Base-by-base conservation (phyloP, 139 green algal genomes). In the Chlamydomonas schloesseri region DNA sequence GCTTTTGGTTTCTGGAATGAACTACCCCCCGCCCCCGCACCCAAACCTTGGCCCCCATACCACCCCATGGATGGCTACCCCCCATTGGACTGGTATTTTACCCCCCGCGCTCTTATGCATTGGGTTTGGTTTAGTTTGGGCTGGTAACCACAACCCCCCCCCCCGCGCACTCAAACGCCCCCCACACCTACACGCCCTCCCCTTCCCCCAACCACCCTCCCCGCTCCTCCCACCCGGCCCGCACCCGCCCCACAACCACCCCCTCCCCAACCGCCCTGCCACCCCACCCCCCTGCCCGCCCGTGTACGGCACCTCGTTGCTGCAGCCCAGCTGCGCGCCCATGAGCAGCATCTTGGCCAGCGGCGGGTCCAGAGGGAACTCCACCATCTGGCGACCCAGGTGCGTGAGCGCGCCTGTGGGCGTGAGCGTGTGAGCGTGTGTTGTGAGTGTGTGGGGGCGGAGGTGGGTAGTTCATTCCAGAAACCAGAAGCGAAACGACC, bases 281-380 rank as follows among this genome's bases (percentile, higher is more conserved):
- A 3, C n/a, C 65, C 33, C 68, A 2, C 68, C 34, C 68, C 33
- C 68, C 68, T 14, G 14, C 68, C 33, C 68, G 1, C 3, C 68
- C 33, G 1, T 5, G 13, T 3, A 3, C 17, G 69, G 9, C 33
- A 93, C 88, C 87, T 97, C 95, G 76, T 93, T 90, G 69, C 78
- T 89, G 87, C 94, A 97, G 20, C 92, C 92, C 87, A 97, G 89
- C 50, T 95, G 77, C 15, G 94, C 94, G 37, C 95, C 96, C 34
- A 94, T 91, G 33, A 99, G 93, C 86, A 99, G 91, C 95, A 99
- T 96, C 90, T 98, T 98, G 75, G 96, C 94, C 64, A 99, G 94
- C 17, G 97, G 94, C 20, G 97, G 98, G 86, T 99, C 98, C 86
- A 99, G 90, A 10, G 98, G 98, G 88, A 99, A 99, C 93, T 99